Base-by-base conservation (phyloP, 73 alveolate species). In the Tetrahymena elliotti region DNA sequence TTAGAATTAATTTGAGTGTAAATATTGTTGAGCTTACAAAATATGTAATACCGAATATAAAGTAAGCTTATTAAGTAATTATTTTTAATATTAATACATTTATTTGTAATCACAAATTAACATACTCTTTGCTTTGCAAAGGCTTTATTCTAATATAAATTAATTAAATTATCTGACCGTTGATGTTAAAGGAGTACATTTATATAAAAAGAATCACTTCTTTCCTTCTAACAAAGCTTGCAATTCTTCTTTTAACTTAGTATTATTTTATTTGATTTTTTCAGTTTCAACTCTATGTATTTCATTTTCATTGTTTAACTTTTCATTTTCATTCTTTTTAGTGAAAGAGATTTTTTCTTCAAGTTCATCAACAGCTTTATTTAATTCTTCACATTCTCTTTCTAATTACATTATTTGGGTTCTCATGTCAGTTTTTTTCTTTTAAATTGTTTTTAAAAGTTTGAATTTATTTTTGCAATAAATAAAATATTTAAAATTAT, bases 331-430 rank as follows among this genome's bases (percentile, higher is more conserved):
- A 24, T 84, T 93, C 93, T 94, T 94, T 38, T 92, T 84, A 34
- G 96, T 94, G 36, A 84, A 94, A 6, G 82, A 18, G 11, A 94
- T 94, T 52, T 94, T 94, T 33, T 84, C 93, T 20, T 94, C 96
- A 22, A 94, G 83, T 35, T 94, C 96, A 41, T 94, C 96, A 6
- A 94, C 96, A 4, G 96, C 92, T 36, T 94, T 94, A 13, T 40
- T 83, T 11, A 94, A 52, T 33, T 94, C 96, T 27, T 94, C 82
- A 36, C 96, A 94, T 52, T 94, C 96, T 52, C 96, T 94, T 16
- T 94, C 96, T 53, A 94, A 33, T 68, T 84, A 84, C 96, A 94
- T 94, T 10, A 94, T 94, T 94, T 94, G 68, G 84, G 93, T 94
- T 13, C 93, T 52, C 93, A 84, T 94, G 53, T 94, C 96, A 35